These are phyloP conservation scores for Biancaea sappan DNA, from an alignment of 306 rosid species.

Conservation along the genomic window DNA sequence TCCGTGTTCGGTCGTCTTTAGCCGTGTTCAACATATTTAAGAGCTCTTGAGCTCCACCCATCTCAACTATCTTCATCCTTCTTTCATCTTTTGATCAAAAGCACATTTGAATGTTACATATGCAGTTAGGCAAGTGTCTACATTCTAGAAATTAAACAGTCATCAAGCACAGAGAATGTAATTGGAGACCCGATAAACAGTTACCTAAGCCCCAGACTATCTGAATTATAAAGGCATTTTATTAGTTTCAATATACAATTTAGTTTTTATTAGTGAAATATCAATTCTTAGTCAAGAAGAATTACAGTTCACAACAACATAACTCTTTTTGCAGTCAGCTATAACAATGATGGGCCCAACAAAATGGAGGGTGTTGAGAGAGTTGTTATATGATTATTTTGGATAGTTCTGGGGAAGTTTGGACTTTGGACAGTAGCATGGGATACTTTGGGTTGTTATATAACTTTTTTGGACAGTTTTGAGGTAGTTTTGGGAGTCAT, in stretches of 20 bases:
- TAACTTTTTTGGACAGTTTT: neutral
- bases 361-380: neutral
- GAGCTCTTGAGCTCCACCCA: slow-evolving; percentile 76
- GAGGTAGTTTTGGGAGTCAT: neutral
- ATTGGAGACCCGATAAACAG: neutral
- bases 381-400: neutral
- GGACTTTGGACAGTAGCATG: too few species aligned
- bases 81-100: slow-evolving; percentile 60
- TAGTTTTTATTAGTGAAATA: slow-evolving; percentile 14
- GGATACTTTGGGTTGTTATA: too few species aligned
- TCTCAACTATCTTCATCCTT: slow-evolving; percentile 79
- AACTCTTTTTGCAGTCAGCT: neutral
- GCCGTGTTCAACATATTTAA: slow-evolving; percentile 79
- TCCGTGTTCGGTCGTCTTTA: slow-evolving; percentile 87
- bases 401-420: neutral
- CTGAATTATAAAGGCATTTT: neutral
- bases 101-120: slow-evolving; percentile 1
- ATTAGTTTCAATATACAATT: neutral
- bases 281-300: slow-evolving; percentile 2
- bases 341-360: neutral
- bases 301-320: neutral
- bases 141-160: slow-evolving; percentile 17
- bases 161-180: neutral
- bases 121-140: slow-evolving; percentile 16
- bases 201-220: neutral